Conservation (phyloP, 805 yeast genomes). For the Brettanomyces nanus region DNA sequence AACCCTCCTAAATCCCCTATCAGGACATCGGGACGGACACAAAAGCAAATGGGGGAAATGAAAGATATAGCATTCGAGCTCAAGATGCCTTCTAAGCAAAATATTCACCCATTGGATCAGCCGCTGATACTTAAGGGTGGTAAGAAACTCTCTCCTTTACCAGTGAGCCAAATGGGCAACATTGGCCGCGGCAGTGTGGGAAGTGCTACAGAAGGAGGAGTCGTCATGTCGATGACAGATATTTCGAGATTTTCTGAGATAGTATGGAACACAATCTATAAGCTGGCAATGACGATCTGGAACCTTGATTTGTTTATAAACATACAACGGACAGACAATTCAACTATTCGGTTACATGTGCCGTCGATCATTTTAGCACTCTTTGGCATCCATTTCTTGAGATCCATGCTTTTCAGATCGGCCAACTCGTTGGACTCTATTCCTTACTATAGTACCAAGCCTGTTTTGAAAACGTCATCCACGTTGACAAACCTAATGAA, state of each 20-base stretch:
- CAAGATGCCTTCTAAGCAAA: constrained; percentile 7
- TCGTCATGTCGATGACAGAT: constrained; percentile 8
- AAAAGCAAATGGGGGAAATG: constrained; percentile 14
- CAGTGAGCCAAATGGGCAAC: too few relatives aligned
- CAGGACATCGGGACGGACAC: too few relatives aligned
- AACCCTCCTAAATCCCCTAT: too few relatives aligned
- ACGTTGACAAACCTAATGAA: not conserved
- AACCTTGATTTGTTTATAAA: constrained; percentile 22
- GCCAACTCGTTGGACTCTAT: not conserved
- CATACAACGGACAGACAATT: constrained; percentile 15
- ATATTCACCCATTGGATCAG: constrained; percentile 26
- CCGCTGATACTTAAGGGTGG: constrained; percentile 17
- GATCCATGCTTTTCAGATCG: not conserved
- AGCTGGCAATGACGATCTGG: constrained; percentile 15
- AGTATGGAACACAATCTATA: constrained; percentile 5
- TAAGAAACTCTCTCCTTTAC: constrained; percentile 8
- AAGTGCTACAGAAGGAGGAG: not conserved
- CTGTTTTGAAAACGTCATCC: not conserved
- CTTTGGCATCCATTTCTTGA: constrained; percentile 8
- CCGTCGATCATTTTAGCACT: constrained; percentile 15
- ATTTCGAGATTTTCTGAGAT: constrained; percentile 8
- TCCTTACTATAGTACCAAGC: not conserved
- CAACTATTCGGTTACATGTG: constrained; percentile 19
- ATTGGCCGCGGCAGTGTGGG: too few relatives aligned
- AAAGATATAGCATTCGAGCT: constrained; percentile 26